Conservation (phyloP, 1,284 basidiomycete genomes). For the Laetiporus sulphureus region DNA sequence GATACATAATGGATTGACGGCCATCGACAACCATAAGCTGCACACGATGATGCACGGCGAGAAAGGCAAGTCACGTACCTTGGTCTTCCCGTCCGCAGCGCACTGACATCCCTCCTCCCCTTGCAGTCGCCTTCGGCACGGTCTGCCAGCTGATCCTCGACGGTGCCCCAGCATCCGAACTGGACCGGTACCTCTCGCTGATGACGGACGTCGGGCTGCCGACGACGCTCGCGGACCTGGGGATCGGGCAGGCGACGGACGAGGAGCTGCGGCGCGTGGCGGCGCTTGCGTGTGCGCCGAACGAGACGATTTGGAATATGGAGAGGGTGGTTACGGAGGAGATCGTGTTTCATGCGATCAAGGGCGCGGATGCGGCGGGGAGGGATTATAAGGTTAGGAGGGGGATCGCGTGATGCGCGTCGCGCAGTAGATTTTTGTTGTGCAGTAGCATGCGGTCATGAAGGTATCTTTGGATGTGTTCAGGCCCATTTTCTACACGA, state of each 20-base stretch:
- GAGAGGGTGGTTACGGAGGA: conserved; percentile 25
- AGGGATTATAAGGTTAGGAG: too few relatives aligned
- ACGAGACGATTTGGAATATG: conserved; percentile 31
- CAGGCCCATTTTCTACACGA: too few relatives aligned
- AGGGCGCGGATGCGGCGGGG: conserved; percentile 27
- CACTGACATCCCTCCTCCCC: background rate
- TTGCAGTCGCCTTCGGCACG: conserved; percentile 26
- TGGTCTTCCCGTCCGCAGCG: background rate
- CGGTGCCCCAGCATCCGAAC: conserved; percentile 18
- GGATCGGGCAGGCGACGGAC: conserved; percentile 25
- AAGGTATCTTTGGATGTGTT: too few relatives aligned
- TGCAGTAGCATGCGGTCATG: too few relatives aligned
- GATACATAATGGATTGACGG: conserved; percentile 30
- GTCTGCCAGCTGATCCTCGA: conserved; percentile 28
- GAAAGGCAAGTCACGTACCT: conserved; percentile 18
- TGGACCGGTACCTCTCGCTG: conserved; percentile 28
- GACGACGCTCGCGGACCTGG: conserved; percentile 26
- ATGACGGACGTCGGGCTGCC: conserved; percentile 29
- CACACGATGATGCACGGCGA: conserved; percentile 28
- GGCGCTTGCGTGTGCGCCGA: conserved; percentile 21
- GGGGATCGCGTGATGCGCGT: too few relatives aligned
- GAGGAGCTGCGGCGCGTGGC: conserved; percentile 25
- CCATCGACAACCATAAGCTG: conserved; percentile 23
- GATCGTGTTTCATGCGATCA: conserved; percentile 25
- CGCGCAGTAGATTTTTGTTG: too few relatives aligned